phyloP scores from a whole-genome alignment of 352 stramenopile species.

The Thalassiosira oceanica region DNA sequence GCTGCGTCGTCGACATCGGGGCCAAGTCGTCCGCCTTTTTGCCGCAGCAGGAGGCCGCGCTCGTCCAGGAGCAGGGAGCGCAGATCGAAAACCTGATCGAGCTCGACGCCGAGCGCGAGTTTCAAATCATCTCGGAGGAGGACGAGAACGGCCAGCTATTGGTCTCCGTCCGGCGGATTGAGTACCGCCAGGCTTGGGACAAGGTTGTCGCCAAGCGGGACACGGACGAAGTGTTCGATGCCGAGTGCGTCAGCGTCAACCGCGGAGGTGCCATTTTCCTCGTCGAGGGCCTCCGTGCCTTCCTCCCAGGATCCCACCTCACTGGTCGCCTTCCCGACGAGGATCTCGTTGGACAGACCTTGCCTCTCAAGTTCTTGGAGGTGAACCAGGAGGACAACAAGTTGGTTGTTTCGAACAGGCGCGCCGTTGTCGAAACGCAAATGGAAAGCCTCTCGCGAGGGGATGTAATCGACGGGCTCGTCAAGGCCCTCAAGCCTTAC shows the following conservation, averaged over 20 bases:
- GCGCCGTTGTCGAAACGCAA: conserved; percentile 82
- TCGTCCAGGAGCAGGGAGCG: conserved; percentile 54
- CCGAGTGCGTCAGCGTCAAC: conserved; percentile 79
- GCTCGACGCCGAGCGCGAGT: conserved; percentile 69
- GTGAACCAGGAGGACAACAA: conserved; percentile 85
- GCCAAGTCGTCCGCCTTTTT: conserved; percentile 80
- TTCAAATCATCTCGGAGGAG: conserved; percentile 83
- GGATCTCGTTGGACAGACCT: conserved; percentile 77
- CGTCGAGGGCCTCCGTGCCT: conserved; percentile 81
- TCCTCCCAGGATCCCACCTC: conserved; percentile 85
- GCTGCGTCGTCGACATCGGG: conserved; percentile 79
- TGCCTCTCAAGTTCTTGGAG: conserved; percentile 87
- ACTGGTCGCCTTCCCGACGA: conserved; percentile 79
- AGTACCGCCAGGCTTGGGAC: conserved; percentile 79
- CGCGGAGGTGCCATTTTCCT: conserved; percentile 80
- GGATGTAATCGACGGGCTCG: conserved; percentile 81
- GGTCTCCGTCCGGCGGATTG: conserved; percentile 73
- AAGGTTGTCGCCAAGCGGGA: conserved; percentile 54
- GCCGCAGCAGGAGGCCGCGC: conserved; percentile 67
- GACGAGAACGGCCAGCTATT: conserved; percentile 79
- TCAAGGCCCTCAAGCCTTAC: conserved; percentile 86
- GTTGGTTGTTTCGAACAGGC: conserved; percentile 85
- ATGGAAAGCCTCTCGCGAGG: conserved; percentile 83
- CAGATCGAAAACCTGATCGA: conserved; percentile 66
- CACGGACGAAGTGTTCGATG: conserved; percentile 74